phyloP scores from a whole-genome alignment of 768 basidiomycete species.

The Calvatia gigantea region DNA sequence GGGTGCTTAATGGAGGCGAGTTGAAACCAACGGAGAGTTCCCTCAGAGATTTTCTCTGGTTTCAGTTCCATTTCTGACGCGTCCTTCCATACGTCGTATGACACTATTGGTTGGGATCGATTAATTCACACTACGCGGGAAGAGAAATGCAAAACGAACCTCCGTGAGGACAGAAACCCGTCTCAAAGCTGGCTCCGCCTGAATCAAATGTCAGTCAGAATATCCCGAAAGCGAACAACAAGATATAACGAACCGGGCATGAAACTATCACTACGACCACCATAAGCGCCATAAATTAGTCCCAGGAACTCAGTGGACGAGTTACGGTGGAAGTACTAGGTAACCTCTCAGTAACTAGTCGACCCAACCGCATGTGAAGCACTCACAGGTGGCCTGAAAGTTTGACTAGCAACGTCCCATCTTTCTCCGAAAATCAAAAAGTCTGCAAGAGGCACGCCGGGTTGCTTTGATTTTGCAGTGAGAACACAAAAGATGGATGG shows the following conservation, averaged over 20 bases:
- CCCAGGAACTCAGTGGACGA: conserved; percentile 64
- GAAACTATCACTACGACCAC: conserved; percentile 61
- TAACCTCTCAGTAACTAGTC: not conserved
- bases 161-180: conserved; percentile 63
- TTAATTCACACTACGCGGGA: not conserved
- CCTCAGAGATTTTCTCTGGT: conserved; percentile 50
- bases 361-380: not conserved
- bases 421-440: conserved; percentile 62
- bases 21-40: conserved; percentile 42
- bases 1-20: not conserved
- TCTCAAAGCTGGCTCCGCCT: conserved; percentile 57
- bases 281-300: conserved; percentile 58
- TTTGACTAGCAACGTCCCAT: conserved; percentile 59
- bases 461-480: conserved; percentile 59
- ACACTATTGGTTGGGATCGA: conserved; percentile 31
- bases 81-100: conserved; percentile 58
- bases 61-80: conserved; percentile 48
- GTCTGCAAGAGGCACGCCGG: conserved; percentile 56
- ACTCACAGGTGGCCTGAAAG: conserved; percentile 59
- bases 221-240: not conserved
- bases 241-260: conserved; percentile 38
- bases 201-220: not conserved
- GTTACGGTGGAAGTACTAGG: conserved; percentile 64
- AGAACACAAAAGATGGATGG: conserved; percentile 69
- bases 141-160: conserved; percentile 31